These are phyloP conservation scores for Solanum etuberosum DNA, from an alignment of 257 asterid species.

Conservation along the genomic window DNA sequence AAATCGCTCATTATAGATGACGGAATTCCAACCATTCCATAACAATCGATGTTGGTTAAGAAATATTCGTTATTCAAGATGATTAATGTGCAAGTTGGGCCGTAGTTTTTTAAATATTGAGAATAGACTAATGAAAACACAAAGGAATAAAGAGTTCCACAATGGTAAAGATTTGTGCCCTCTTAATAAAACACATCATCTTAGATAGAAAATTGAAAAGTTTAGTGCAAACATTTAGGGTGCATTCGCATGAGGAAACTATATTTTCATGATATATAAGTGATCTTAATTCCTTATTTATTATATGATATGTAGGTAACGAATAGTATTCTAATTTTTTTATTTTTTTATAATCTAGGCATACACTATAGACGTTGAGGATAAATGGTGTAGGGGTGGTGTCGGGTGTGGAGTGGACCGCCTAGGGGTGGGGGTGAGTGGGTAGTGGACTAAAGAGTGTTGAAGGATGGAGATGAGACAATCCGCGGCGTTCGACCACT, in stretches of 20 bases:
- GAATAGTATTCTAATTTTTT: fast-evolving
- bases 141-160: neutral
- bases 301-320: too few relatives aligned
- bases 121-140: neutral
- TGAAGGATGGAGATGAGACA: neutral
- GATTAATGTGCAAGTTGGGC: neutral
- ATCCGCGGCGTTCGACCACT: too few relatives aligned
- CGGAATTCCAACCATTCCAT: neutral
- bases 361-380: too few relatives aligned
- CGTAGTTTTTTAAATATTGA: too few relatives aligned
- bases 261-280: neutral
- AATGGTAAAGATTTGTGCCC: neutral
- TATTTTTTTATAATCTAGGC: neutral
- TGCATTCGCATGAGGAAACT: neutral
- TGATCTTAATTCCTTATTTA: too few relatives aligned
- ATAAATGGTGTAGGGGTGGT: neutral
- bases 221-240: neutral
- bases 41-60: too few relatives aligned
- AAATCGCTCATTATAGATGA: neutral
- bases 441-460: neutral
- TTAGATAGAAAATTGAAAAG: neutral
- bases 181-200: neutral
- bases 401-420: neutral
- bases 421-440: neutral
- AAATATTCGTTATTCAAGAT: too few relatives aligned